Evolutionary conservation across 179 eudicot species (phyloP), one percentile per base, ranked within the genome.

Genomic region (Amaranthus tricolor): DNA sequence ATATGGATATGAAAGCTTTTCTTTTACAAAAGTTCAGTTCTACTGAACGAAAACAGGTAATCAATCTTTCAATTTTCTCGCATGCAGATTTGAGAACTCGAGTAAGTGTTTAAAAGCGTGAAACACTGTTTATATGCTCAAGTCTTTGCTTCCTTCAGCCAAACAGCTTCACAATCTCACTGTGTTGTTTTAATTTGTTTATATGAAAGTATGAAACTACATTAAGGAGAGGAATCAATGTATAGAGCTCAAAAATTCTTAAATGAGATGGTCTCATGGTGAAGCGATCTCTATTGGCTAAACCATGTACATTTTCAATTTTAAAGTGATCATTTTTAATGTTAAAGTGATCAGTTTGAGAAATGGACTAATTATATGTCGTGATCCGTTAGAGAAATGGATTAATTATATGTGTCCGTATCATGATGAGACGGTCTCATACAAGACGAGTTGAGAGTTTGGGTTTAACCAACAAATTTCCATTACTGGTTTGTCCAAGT

Each of bases 1-100:
- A 83, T 13, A 95, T 95, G 99, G 99, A 95, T 76, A 89, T 93
- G 88, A 95, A 85, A 83, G 98, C 99, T 62, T 95, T 74, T 90
- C 99, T 95, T 62, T 82, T 95, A 50, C 99, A 93, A 68, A 92
- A 85, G 78, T 95, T 95, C 73, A 93, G 98, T 79, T 45, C 86
- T 12, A 17, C 72, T 0, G 99, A 95, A 75, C 81, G 92, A 72
- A 65, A 77, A 69, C 93, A 95, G 97, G 95, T 90, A 71, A 9
- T 12, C 13, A 5, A 12, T 48, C 52, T 47, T 52, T 69, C 19
- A 21, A n/a, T 5, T 64, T 8, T 40, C 20, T 40, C 20, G 10
- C 44, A 9, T 58, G 24, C 47, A 57, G n/a, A 50, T 53, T 72
- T 72, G 16, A 12, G 63, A 45, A 43, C 58, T 12, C 64, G 40